Conservation (phyloP, 164 flowering plant genomes). For the Piper longum region DNA sequence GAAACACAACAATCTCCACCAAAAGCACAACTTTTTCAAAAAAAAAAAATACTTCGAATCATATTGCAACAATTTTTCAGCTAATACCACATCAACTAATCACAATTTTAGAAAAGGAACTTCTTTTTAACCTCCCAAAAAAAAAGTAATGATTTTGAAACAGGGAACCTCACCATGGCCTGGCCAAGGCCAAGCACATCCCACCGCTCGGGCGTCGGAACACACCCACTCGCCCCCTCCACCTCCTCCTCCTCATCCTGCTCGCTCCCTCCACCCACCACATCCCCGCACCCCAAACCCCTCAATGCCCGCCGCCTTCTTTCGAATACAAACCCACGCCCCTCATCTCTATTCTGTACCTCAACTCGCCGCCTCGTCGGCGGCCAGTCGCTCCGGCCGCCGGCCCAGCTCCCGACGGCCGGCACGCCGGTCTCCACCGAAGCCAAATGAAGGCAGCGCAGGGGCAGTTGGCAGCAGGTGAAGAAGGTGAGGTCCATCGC, state of each 20-base stretch:
- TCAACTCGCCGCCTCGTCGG: neutral
- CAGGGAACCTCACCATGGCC: conserved; percentile 55
- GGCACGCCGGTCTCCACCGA: neutral
- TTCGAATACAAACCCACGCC: neutral
- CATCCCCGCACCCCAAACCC: neutral
- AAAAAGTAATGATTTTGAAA: neutral
- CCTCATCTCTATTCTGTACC: neutral
- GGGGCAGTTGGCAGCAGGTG: neutral
- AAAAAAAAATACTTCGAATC: too few relatives aligned
- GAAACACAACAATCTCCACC: too few relatives aligned
- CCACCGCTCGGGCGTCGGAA: conserved; percentile 50
- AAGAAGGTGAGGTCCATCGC: neutral
- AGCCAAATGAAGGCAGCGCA: neutral
- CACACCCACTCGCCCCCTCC: conserved; percentile 2
- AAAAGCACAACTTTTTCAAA: too few relatives aligned
- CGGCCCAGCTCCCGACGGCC: neutral
- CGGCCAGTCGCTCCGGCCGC: neutral
- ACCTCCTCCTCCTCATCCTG: conserved; percentile 20
- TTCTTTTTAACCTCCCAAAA: too few relatives aligned
- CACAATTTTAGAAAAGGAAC: neutral
- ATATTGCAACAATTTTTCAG: neutral
- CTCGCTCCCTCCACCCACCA: conserved; percentile 13
- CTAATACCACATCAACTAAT: neutral
- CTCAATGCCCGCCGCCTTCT: neutral
- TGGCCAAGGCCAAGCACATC: conserved; percentile 92